Conservation (phyloP, 345 rosid species). For the Acer campestre region DNA sequence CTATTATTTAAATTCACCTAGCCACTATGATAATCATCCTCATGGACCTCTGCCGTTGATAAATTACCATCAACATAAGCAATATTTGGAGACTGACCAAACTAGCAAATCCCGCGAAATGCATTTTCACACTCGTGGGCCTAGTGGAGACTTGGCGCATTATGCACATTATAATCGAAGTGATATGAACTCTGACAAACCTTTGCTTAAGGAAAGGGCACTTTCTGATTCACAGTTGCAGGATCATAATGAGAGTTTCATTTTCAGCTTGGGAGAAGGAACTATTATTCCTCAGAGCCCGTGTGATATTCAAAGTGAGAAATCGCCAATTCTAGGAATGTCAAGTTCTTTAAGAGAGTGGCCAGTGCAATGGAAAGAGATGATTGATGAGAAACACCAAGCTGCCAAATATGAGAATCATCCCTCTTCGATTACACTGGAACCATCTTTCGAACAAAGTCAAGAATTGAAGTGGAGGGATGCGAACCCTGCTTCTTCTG, state of each 20-base stretch:
- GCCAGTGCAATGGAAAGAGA: conserved; percentile 39
- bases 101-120: conserved; percentile 31
- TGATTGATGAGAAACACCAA: conserved; percentile 27
- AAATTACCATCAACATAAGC: conserved; percentile 39
- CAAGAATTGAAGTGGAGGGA: conserved; percentile 32
- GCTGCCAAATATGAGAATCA: conserved; percentile 21
- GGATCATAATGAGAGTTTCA: conserved; percentile 38
- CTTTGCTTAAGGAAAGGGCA: conserved; percentile 48
- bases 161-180: conserved; percentile 25
- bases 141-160: conserved; percentile 43
- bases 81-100: conserved; percentile 34
- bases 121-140: conserved; percentile 45
- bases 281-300: conserved; percentile 27
- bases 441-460: conserved; percentile 18
- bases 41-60: conserved; percentile 31
- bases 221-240: conserved; percentile 57
- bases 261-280: conserved; percentile 28
- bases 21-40: conserved; percentile 37
- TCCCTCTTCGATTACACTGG: conserved; percentile 21
- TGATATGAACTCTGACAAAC: conserved; percentile 30
- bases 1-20: conserved; percentile 33
- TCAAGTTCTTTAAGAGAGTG: conserved; percentile 33
- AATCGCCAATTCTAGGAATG: conserved; percentile 41
- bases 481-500: conserved; percentile 26
- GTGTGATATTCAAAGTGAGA: conserved; percentile 39